Base-by-base conservation (phyloP, 2,329 filamentous ascomycete genomes). In the Ophiostoma fasciatum region DNA sequence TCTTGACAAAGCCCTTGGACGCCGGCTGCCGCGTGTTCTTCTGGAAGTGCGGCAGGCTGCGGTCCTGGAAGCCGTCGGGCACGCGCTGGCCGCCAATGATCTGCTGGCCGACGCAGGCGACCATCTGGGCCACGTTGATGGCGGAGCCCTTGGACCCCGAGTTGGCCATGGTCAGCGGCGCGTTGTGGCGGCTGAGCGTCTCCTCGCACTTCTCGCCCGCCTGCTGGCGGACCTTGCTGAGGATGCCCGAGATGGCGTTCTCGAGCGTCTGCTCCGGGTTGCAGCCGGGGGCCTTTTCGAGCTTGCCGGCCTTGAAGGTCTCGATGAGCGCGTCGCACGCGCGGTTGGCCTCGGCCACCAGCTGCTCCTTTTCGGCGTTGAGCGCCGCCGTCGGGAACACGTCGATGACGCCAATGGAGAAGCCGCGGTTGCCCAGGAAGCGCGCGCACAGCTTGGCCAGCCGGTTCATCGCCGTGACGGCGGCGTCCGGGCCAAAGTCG, bases 61-160 rank as follows among this genome's bases (percentile, higher is more conserved):
- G 76, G 56, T 96, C 88, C 54, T 96, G 88, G 60, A 98, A 98
- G 7, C 90, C 90, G 58, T 98, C 84, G 30, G 83, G 73, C 22
- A 98, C 87, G 71, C 90, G 87, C 51, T 82, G 74, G 33, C 85
- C 84, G 41, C 82, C 82, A 50, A 98, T 96, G 71, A 96, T 94
- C 49, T 98, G 90, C 59, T 98, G 90, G 34, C 90, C 90, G 52
- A 98, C 90, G 40, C 87, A 77, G 38, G 90, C 88, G 53, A 96
- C 82, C 90, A 98, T 98, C 62, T 98, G 90, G 8, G 90, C 90
- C 23, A 98, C 90, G 65, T 98, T 98, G 64, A 98, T 92, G 49
- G 83, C 81, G 5, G 85, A 94, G 54, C 90, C 90, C 58, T 98
- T 98, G 36, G 88, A 96, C 33, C 90, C 90, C 11, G 84, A 96